Conservation (phyloP, 2,329 filamentous ascomycete species). For the Didymella lethalis region DNA sequence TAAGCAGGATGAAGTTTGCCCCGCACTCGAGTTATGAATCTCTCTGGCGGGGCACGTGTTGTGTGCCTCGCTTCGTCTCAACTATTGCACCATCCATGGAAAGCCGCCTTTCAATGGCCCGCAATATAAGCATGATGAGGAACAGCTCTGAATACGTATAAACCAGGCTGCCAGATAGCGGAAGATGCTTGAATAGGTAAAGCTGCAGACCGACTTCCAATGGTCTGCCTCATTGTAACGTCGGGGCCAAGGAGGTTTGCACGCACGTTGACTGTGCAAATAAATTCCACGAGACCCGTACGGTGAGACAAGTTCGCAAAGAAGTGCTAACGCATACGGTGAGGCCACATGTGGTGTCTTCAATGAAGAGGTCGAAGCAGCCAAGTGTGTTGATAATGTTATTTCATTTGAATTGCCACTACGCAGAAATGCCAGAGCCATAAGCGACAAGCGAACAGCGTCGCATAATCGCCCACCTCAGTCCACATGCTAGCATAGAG, state of each 20-base stretch:
- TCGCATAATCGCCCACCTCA: background rate
- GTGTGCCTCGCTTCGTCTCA: slow-evolving; percentile 5
- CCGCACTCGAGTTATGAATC: slow-evolving; percentile 4
- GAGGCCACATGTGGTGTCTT: background rate
- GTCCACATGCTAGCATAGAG: background rate
- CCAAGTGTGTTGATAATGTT: background rate
- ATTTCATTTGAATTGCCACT: slow-evolving; percentile 8
- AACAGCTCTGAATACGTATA: background rate
- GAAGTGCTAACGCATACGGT: background rate
- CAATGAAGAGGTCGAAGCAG: background rate
- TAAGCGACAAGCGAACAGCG: background rate
- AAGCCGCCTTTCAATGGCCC: too few relatives aligned
- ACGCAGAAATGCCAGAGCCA: background rate
- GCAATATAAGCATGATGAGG: background rate
- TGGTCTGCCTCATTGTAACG: background rate
- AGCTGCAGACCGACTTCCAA: background rate
- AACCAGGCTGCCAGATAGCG: background rate
- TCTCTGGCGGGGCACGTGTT: slow-evolving; percentile 13
- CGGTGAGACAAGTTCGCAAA: background rate
- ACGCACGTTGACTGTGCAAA: background rate
- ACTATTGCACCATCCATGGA: background rate
- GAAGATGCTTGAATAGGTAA: background rate
- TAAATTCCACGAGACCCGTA: background rate
- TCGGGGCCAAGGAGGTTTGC: too few relatives aligned
- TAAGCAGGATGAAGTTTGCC: slow-evolving; percentile 8